These are phyloP conservation scores for Hydnomerulius pinastri DNA, from an alignment of 768 basidiomycete species.

Conservation along the genomic window DNA sequence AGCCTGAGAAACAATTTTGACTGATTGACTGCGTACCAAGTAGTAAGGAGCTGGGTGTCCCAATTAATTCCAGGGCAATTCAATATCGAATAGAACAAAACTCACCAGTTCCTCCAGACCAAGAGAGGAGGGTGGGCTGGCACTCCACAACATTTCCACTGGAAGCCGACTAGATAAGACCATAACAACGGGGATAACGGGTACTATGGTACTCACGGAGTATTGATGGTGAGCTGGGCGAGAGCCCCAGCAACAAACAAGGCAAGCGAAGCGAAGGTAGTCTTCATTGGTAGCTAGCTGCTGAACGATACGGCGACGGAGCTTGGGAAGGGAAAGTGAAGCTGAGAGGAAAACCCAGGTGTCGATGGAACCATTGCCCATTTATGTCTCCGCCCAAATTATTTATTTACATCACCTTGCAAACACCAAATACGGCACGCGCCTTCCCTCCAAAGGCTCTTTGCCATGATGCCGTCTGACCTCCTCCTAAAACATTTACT, in stretches of 20 bases:
- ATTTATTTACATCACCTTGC: slow-evolving; percentile 13
- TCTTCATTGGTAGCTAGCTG: slow-evolving; percentile 47
- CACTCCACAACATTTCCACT: slow-evolving; percentile 57
- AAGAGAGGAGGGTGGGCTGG: slow-evolving; percentile 54
- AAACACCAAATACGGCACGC: slow-evolving; percentile 6
- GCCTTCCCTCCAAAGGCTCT: too few relatives aligned
- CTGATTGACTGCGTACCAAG: slow-evolving; percentile 49
- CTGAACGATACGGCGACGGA: slow-evolving; percentile 17
- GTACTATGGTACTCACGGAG: slow-evolving; percentile 56
- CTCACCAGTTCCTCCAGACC: slow-evolving; percentile 60
- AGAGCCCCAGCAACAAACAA: slow-evolving; percentile 43
- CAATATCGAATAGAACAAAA: background rate
- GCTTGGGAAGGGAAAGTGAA: slow-evolving; percentile 26
- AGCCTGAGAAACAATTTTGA: background rate
- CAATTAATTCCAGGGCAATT: background rate
- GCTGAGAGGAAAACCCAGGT: slow-evolving; percentile 22
- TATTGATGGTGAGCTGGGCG: slow-evolving; percentile 63
- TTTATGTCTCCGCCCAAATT: slow-evolving; percentile 38
- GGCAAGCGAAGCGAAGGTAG: slow-evolving; percentile 37
- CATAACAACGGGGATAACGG: background rate
- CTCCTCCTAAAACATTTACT: background rate
- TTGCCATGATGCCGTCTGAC: background rate
- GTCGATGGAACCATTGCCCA: slow-evolving; percentile 15
- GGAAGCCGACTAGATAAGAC: slow-evolving; percentile 8
- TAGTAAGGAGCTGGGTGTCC: slow-evolving; percentile 55